A percentile compares a stretch with the other conserved stretches of the same genome.
Evolutionary conservation across 2,329 filamentous ascomycete genomes (phyloP).

Genomic region (Chalaropsis thielavioides): DNA sequence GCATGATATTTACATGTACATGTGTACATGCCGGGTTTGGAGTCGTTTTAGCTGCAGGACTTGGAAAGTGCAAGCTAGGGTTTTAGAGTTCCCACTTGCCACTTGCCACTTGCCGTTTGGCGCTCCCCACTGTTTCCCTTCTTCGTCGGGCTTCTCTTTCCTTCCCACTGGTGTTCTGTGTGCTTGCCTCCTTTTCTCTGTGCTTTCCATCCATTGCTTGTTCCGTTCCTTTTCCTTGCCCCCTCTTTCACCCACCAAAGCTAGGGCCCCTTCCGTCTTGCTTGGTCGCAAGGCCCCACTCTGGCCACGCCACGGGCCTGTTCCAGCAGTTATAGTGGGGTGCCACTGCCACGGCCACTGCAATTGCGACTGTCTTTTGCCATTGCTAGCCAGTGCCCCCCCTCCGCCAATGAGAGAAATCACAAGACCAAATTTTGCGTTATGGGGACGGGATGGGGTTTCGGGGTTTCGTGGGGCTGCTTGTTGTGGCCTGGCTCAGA

Average conservation of each 20-base stretch:
- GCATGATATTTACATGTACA: too few species aligned
- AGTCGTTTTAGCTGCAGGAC: too few species aligned
- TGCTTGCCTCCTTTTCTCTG: neutral
- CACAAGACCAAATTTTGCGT: too few species aligned
- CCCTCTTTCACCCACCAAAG: neutral
- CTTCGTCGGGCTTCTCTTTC: neutral
- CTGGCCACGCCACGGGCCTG: too few species aligned
- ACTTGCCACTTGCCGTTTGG: neutral
- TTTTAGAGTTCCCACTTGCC: neutral
- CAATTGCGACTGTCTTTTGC: too few species aligned
- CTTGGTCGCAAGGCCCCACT: neutral
- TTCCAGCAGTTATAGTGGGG: too few species aligned
- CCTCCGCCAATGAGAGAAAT: too few species aligned
- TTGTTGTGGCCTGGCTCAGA: neutral
- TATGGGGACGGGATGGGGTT: too few species aligned
- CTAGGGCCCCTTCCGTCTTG: neutral
- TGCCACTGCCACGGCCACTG: too few species aligned
- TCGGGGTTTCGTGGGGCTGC: too few species aligned
- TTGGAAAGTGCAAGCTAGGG: neutral
- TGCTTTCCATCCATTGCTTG: neutral
- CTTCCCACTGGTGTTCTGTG: neutral
- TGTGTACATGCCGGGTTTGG: too few species aligned
- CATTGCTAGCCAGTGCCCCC: too few species aligned
- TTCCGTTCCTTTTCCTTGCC: neutral
- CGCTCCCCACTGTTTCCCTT: neutral